Evolutionary conservation across 192 early-diverging fungal species (phyloP), one percentile per base, ranked within the genome.

Genomic region (Backusella mclennaniae): DNA sequence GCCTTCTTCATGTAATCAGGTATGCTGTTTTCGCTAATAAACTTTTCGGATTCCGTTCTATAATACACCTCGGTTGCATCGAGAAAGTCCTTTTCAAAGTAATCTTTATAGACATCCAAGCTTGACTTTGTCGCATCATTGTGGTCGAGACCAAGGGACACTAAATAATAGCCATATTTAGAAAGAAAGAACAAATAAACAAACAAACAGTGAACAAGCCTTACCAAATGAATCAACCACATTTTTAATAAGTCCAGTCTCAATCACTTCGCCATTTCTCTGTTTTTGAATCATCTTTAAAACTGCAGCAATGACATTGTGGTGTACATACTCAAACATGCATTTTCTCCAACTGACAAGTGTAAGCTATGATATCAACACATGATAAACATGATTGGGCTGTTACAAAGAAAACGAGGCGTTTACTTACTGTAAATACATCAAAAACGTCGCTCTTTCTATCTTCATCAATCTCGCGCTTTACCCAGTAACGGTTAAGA

Each of bases 401-500:
- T 35, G 21, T 26, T 23, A 79, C 36, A 39, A 42, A 38, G 5
- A 36, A 8, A 68, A 79, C 14, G 17, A 56, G 15, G 35, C 0
- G 35, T 53, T 6, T 73, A 87, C 87, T 87, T 83, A 99, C 92
- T 73, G 95, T 98, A 83, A 96, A 95, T 44, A 99, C 92, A 73
- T 98, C 96, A 79, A 93, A 94, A 31, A 97, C 91, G 76, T 87
- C 88, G 53, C 87, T 90, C 85, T 93, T 94, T 81, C 89, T 90
- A 35, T 95, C 94, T 76, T 99, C 98, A 44, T 97, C 96, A 69
- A 96, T 93, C 85, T 97, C 95, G 77, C 98, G 88, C 84, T 95
- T 96, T 53, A 98, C 94, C 98, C 98, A 99, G 82, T 96, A 94
- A 41, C 96, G 91, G 84, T 99, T 99, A 67, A 99, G 87, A 82